Percentiles rank a stretch among this genome's conserved stretches.
These are phyloP conservation scores for Diaporthe citri DNA, from an alignment of 2,329 filamentous ascomycete species.

Conservation along the genomic window DNA sequence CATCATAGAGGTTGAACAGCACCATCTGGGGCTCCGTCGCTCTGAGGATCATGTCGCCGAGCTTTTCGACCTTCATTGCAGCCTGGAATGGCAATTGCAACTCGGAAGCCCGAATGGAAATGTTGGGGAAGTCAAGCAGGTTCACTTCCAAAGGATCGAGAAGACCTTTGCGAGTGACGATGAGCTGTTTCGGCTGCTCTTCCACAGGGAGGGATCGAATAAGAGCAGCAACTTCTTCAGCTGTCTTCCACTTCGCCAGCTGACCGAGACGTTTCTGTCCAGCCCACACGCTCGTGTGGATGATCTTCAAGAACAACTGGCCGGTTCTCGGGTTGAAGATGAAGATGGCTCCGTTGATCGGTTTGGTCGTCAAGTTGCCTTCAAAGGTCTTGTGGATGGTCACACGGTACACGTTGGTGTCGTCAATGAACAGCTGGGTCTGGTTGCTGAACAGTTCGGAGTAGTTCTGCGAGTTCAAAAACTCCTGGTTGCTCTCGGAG, in stretches of 20 bases:
- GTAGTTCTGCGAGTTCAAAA: conserved; percentile 99
- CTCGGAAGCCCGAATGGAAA: conserved; percentile 97
- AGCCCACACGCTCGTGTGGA: conserved; percentile 99
- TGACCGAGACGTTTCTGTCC: conserved; percentile 99
- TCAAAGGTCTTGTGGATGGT: conserved; percentile 99
- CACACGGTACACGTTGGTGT: conserved; percentile 99
- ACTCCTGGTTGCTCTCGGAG: conserved; percentile 98
- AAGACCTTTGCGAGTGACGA: conserved; percentile 96
- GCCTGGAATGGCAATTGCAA: conserved; percentile 98
- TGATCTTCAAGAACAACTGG: conserved; percentile 98
- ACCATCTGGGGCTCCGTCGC: conserved; percentile 99
- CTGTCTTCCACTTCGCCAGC: conserved; percentile 99
- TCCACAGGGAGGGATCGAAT: conserved; percentile 96
- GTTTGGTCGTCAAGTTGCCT: conserved; percentile 98
- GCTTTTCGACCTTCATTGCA: conserved; percentile 99
- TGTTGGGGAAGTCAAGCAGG: conserved; percentile 97
- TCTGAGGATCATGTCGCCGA: conserved; percentile 98
- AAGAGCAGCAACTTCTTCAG: conserved; percentile 97
- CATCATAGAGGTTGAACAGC: conserved; percentile 97
- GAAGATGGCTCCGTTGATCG: conserved; percentile 99
- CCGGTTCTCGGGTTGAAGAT: conserved; percentile 99
- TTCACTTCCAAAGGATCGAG: conserved; percentile 98
- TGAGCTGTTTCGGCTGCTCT: conserved; percentile 98
- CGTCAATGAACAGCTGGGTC: conserved; percentile 98
- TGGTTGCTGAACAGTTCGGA: conserved; percentile 99